Evolutionary conservation across 352 stramenopile species (phyloP), one percentile per base, ranked within the genome.

Genomic region (Phytophthora boehmeriae): DNA sequence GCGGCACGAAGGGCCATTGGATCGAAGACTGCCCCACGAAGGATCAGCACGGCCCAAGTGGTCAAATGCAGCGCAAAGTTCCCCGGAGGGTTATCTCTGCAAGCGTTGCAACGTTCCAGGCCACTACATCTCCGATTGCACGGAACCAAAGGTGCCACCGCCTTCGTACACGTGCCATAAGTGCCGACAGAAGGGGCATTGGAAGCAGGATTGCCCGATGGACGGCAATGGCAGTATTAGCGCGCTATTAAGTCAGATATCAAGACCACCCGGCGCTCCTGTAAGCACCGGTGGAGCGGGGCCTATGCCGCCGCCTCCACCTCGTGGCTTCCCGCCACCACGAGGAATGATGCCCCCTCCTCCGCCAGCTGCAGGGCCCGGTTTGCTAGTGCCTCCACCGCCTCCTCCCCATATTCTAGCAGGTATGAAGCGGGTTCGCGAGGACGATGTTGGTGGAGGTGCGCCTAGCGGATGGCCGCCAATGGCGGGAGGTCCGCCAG

Each of bases 11-110:
- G 58, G 85, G 85, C 41, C 86, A 95, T 45, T 95, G 86, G 86
- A 95, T 95, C 45, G 84, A 95, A 42, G 86, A 95, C 54, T 95
- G 86, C 57, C 86, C 86, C 36, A 92, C 83, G 8, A 93, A 93
- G 67, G 85, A 93, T 67, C 82, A 93, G 53, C 60, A 47, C 16
- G 77, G 54, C 25, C 44, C 51, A 1, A 63, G 28, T 46, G 63
- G 58, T 13, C 54, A 60, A 41, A 73, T 76, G 63, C 68, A 76
- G 53, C 71, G 71, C 55, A 79, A 76, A 55, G 59, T 86, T 27
- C 86, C 86, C 86, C 84, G 0, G 80, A 93, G 10, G 86, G 86
- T 0, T 95, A 95, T 43, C 59, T 95, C 47, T 95, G 86, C 73
- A 95, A 95, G 72, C 84, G 86, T 20, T 95, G 86, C 66, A 93